Evolutionary conservation across 768 basidiomycete genomes (phyloP), one percentile per base, ranked within the genome.

Genomic region (Tricholoma sp.): DNA sequence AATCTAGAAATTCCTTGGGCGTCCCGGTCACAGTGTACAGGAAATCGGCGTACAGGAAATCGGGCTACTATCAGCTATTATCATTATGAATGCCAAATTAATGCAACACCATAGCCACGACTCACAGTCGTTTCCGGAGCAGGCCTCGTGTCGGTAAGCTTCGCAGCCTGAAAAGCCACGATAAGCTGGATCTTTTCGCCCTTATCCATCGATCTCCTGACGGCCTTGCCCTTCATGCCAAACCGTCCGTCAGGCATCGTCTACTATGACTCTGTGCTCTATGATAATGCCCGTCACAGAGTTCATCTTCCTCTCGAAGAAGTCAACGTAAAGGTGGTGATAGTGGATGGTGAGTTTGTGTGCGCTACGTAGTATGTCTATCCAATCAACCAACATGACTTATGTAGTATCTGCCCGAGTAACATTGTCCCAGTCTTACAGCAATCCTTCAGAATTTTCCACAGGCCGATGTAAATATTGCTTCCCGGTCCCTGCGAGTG

Each of bases 401-500:
- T n/a, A n/a, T 52, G 33, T 13, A 80, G 79, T 76, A 0, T 75
- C 79, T n/a, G 77, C 78, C 1, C 70, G 72, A 15, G 70, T 80
- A 0, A 67, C 73, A 1, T 60, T 82, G 37, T 57, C 59, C 1
- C 80, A 81, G 52, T 66, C 64, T 0, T 82, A 74, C 63, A 63
- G 53, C 13, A 82, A 82, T 56, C 59, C 70, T 0, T 68, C 69
- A 3, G 63, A 67, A 8, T 58, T 57, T 34, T 62, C 73, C 1
- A 82, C 81, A 0, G 64, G 66, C 39, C 70, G 76, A 47, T 80
- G 79, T 28, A 74, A 79, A 32, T 86, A 84, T 64, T 71, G 76
- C 37, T 86, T 86, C 59, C 83, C 84, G 8, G 74, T 86, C 5
- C 85, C 84, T 0, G 79, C 76, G 1, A 72, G 70, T 31, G 79